Evolutionary conservation across 768 basidiomycete species (phyloP).

Genomic region (Mycena venus): DNA sequence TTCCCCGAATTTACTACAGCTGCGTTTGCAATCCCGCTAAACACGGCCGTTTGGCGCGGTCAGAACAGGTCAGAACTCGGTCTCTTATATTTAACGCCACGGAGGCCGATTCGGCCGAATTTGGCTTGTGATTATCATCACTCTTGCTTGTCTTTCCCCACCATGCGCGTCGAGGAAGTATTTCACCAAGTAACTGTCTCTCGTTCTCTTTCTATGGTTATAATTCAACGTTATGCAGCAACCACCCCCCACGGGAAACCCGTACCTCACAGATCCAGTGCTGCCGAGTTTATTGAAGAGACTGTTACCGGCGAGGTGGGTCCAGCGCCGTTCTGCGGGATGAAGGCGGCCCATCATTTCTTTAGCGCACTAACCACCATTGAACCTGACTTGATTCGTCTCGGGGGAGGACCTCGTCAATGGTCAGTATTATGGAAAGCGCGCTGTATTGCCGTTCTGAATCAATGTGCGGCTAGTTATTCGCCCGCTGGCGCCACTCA

Average conservation of each 20-base stretch:
- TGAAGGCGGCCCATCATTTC: background rate
- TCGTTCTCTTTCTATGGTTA: background rate
- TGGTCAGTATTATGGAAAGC: constrained; percentile 47
- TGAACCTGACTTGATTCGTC: constrained; percentile 69
- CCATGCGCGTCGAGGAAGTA: constrained; percentile 32
- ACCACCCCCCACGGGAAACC: constrained; percentile 62
- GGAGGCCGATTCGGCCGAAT: too few relatives aligned
- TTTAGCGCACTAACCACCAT: constrained; percentile 62
- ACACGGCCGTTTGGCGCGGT: too few relatives aligned
- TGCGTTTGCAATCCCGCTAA: too few relatives aligned
- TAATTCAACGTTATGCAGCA: background rate
- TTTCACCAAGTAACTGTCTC: constrained; percentile 26
- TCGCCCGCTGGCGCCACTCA: constrained; percentile 61
- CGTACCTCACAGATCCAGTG: constrained; percentile 72
- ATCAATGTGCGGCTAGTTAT: too few relatives aligned
- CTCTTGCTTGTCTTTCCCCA: background rate
- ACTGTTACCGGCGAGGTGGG: constrained; percentile 62
- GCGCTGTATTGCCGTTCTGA: too few relatives aligned
- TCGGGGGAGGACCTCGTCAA: constrained; percentile 70
- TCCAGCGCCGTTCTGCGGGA: background rate
- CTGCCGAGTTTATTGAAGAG: constrained; percentile 73
- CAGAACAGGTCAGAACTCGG: too few relatives aligned
- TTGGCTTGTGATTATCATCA: background rate
- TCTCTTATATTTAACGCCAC: too few relatives aligned
- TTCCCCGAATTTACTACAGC: too few relatives aligned